phyloP scores from a whole-genome alignment of 2,329 filamentous ascomycete species.

The Alternaria sp. region DNA sequence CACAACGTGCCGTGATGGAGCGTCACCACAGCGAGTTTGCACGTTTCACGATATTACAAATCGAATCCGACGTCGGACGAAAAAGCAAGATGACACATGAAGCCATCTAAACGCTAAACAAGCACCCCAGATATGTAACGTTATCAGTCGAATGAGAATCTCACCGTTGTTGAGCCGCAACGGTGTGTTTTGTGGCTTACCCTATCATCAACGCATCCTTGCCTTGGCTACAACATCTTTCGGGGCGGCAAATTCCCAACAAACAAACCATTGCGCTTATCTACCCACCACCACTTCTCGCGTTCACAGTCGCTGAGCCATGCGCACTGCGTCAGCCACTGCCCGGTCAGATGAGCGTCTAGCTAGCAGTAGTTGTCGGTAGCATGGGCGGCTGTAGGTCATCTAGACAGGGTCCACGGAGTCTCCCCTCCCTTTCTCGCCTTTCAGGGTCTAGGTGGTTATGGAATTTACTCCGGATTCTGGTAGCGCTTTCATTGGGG shows the following conservation, averaged over 20 bases:
- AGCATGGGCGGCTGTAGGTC: conserved; percentile 8
- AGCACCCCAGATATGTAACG: conserved; percentile 6
- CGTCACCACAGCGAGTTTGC: not conserved
- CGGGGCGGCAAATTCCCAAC: conserved; percentile 27
- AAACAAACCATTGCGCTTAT: conserved; percentile 12
- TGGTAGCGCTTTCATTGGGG: conserved; percentile 5
- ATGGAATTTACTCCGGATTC: conserved; percentile 15
- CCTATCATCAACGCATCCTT: conserved; percentile 6
- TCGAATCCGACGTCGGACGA: not conserved
- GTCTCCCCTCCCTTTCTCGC: conserved; percentile 1
- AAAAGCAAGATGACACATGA: conserved; percentile 9
- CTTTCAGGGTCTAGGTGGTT: not conserved
- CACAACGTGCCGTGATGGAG: not conserved
- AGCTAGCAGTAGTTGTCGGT: conserved; percentile 1
- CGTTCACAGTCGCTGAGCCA: not conserved
- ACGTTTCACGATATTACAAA: conserved; percentile 4
- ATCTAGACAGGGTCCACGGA: conserved; percentile 14
- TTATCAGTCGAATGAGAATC: conserved; percentile 15
- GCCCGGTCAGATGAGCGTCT: conserved; percentile 5
- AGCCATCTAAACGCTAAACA: not conserved
- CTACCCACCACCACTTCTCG: conserved; percentile 11
- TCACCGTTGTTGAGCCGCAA: conserved; percentile 23
- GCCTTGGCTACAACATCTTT: conserved; percentile 9
- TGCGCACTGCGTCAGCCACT: conserved; percentile 10
- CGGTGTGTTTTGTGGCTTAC: conserved; percentile 17